These are phyloP conservation scores for Talaromyces funiculosus DNA, from an alignment of 2,329 filamentous ascomycete species.

Conservation along the genomic window DNA sequence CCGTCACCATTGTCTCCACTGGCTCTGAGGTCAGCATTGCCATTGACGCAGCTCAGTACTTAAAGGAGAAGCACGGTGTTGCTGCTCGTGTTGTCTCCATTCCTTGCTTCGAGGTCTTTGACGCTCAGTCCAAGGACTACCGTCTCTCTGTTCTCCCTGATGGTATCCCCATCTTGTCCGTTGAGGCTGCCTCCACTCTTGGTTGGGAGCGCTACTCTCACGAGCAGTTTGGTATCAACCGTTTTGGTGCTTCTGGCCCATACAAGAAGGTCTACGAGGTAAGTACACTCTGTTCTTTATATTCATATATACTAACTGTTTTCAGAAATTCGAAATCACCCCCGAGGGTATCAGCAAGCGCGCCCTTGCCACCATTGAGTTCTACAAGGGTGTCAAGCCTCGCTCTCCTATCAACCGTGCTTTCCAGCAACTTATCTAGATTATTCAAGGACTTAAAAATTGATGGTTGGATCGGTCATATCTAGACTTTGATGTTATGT, in stretches of 20 bases:
- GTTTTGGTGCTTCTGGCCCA: slow-evolving; percentile 93
- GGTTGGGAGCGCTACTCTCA: slow-evolving; percentile 99
- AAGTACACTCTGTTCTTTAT: slow-evolving; percentile 31
- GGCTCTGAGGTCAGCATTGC: slow-evolving; percentile 94
- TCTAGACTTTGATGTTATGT: slow-evolving; percentile 11
- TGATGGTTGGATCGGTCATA: neutral
- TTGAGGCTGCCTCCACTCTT: slow-evolving; percentile 95
- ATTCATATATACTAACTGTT: slow-evolving; percentile 32
- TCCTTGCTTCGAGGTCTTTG: slow-evolving; percentile 96
- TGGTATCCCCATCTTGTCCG: slow-evolving; percentile 84
- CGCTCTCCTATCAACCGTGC: slow-evolving; percentile 95
- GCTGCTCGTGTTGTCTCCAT: slow-evolving; percentile 89
- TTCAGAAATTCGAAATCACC: slow-evolving; percentile 97
- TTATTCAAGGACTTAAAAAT: slow-evolving; percentile 16
- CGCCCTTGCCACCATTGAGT: slow-evolving; percentile 83
- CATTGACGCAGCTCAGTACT: slow-evolving; percentile 84
- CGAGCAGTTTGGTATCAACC: slow-evolving; percentile 99
- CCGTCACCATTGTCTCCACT: slow-evolving; percentile 86
- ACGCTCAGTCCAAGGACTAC: slow-evolving; percentile 91
- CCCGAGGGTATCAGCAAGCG: slow-evolving; percentile 95
- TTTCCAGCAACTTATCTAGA: slow-evolving; percentile 93
- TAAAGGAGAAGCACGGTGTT: slow-evolving; percentile 82
- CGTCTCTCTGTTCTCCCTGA: slow-evolving; percentile 86
- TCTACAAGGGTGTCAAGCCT: slow-evolving; percentile 94
- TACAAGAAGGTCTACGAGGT: slow-evolving; percentile 97